Base-by-base conservation (phyloP, 208 protist species). In the Acanthamoeba castellanii region DNA sequence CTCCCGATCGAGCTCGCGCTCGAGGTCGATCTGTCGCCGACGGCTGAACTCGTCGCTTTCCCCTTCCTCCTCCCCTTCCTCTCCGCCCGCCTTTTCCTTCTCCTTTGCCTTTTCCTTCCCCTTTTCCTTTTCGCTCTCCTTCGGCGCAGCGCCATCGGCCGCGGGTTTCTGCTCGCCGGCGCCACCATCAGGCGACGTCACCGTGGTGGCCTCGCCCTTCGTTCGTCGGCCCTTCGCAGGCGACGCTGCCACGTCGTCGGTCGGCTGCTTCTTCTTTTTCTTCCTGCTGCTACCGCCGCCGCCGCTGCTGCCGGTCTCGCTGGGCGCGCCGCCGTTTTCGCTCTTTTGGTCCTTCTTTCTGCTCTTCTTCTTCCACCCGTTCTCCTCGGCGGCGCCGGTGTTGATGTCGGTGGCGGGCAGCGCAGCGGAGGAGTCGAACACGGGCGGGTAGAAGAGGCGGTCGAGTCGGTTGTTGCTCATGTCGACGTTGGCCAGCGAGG, bases 381-480 rank as follows among this genome's bases (percentile, higher is more conserved):
- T n/a, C 7, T 45, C 20, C 13, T 76, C 57, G 18, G 14, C 57
- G 50, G 50, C 50, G 50, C 13, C 50, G 50, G 14, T n/a, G 72
- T 8, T 37, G 14, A 8, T n/a, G 76, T 25, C 0, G 57, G 52
- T n/a, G 32, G 30, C 30, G n/a, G 68, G 27, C 27, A n/a, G 68
- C 68, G 30, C 7, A n/a, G 30, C 5, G 68, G 68, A 34, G 32
- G 68, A 42, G 57, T 64, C 57, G 22, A 64, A 74, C 27, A 81
- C 37, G 78, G 78, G 50, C 78, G 78, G 78, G 52, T 30, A 61
- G 52, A 87, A 61, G 47, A 92, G 34, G 30, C 64, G 85, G 59
- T 92, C 64, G 59, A 92, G 32, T 11, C 47, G 37, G 85, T 92
- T 92, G 64, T 92, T 74, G 59, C 85, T 92, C 27, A 92, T n/a